These are phyloP conservation scores for Filobasidium uniguttulatum DNA, from an alignment of 1,284 basidiomycete genomes.

Conservation along the genomic window DNA sequence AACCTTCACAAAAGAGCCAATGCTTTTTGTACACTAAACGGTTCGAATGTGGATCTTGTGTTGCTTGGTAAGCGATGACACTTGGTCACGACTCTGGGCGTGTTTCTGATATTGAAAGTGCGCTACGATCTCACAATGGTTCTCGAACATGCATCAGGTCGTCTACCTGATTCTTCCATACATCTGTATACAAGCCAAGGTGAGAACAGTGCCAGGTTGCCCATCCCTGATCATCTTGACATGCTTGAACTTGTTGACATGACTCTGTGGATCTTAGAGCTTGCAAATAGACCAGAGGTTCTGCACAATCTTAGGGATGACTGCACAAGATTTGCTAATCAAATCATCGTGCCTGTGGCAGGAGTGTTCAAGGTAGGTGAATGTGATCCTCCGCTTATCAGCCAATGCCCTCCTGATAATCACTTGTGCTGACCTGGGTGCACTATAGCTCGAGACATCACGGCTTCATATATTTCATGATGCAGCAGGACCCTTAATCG, in stretches of 20 bases:
- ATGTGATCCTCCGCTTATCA: background rate
- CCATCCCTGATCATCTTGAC: background rate
- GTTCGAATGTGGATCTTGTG: no score
- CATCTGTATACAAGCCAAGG: no score
- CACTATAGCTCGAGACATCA: constrained; percentile 35
- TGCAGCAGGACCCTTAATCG: constrained; percentile 63
- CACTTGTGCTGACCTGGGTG: constrained; percentile 14
- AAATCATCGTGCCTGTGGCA: constrained; percentile 40
- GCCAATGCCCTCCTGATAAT: background rate
- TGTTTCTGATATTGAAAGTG: no score
- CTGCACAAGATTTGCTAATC: constrained; percentile 48
- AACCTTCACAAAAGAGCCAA: no score
- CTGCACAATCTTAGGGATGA: constrained; percentile 20
- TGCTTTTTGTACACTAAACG: no score
- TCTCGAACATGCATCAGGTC: no score
- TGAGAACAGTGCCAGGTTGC: no score
- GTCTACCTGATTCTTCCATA: no score
- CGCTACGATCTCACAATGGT: no score
- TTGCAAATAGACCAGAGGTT: constrained; percentile 16
- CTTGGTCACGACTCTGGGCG: no score
- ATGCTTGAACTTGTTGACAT: background rate
- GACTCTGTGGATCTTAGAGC: constrained; percentile 16
- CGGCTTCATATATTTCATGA: constrained; percentile 84
- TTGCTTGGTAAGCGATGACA: no score
- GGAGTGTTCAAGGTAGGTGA: constrained; percentile 25